Base-by-base conservation (phyloP, 441 rosid species). In the Erysimum pusillum region DNA sequence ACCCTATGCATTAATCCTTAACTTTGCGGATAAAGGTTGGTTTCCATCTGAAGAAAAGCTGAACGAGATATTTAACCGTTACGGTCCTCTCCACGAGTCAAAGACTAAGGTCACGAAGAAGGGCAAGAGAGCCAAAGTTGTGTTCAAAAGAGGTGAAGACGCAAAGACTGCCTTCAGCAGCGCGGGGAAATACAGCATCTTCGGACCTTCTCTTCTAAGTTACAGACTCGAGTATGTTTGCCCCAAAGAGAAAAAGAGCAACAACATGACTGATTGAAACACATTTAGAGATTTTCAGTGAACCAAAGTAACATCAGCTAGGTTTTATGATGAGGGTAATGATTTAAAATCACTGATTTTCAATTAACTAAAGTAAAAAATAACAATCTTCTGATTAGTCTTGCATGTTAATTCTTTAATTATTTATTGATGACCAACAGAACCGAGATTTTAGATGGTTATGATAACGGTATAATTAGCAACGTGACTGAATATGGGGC, bases 131-230 rank as follows among this genome's bases (percentile, higher is more conserved):
- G 97, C 91, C 51, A 86, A 79, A 76, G 91, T 93, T 71, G 86
- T 93, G 60, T 93, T 90, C 80, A 63, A 67, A 74, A 89, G 71
- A 63, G 70, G 84, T 0, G 87, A 71, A 32, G 91, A 93, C 68
- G 96, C 94, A 59, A 84, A 93, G 84, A 61, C 83, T 0, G 94
- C 98, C 54, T 89, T 89, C 81, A 88, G 91, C 82, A 88, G 90
- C 66, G 85, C 93, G 0, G 93, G 92, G 34, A 91, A 90, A 80
- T 86, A 86, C 81, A 83, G 87, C 76, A 83, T 86, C 56, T 90
- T 90, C 7, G 96, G 97, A 25, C 94, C 94, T 31, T 85, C 93
- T 22, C 93, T 88, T 52, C 82, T 87, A 46, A 87, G 94, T 74
- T 93, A 91, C 83, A 79, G 86, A 53, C 98, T 88, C 82, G 85